Conservation (phyloP, 306 rosid genomes). For the Trichosanthes truncata region DNA sequence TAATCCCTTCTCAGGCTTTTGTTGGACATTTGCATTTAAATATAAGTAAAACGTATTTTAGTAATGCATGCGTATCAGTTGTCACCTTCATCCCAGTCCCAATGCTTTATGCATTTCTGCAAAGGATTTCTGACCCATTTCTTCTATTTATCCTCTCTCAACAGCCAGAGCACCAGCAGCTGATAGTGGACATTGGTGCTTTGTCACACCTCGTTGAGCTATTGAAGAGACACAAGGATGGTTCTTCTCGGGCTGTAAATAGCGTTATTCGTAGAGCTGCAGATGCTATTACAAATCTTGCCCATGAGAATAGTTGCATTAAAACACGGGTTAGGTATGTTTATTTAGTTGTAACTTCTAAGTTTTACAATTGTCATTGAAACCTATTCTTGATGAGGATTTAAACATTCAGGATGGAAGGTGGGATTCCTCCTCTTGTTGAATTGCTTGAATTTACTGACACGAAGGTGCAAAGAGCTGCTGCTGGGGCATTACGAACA, state of each 20-base stretch:
- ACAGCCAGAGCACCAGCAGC: slow-evolving; percentile 99
- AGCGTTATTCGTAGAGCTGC: slow-evolving; percentile 98
- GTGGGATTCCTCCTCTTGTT: slow-evolving; percentile 96
- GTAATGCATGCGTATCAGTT: neutral
- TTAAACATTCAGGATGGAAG: slow-evolving; percentile 67
- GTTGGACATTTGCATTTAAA: neutral
- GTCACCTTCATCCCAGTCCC: neutral
- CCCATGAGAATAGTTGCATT: slow-evolving; percentile 93
- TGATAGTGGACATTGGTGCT: slow-evolving; percentile 83
- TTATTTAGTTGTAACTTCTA: neutral
- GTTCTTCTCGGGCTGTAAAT: slow-evolving; percentile 58
- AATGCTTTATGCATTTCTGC: neutral
- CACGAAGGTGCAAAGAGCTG: slow-evolving; percentile 95
- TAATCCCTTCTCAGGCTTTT: neutral
- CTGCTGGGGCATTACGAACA: slow-evolving; percentile 94
- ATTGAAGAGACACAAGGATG: slow-evolving; percentile 63
- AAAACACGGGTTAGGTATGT: slow-evolving; percentile 91
- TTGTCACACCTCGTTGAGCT: slow-evolving; percentile 70
- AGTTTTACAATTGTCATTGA: slow-evolving; percentile 11
- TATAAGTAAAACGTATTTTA: neutral
- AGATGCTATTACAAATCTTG: slow-evolving; percentile 97
- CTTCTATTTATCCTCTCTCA: slow-evolving; percentile 15
- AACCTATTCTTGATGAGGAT: neutral
- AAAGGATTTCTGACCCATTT: slow-evolving; percentile 27
- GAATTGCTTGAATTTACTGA: slow-evolving; percentile 81